A percentile compares a stretch with the other conserved stretches of the same genome.
phyloP scores from a whole-genome alignment of 345 rosid species.

The Brassica rapa region DNA sequence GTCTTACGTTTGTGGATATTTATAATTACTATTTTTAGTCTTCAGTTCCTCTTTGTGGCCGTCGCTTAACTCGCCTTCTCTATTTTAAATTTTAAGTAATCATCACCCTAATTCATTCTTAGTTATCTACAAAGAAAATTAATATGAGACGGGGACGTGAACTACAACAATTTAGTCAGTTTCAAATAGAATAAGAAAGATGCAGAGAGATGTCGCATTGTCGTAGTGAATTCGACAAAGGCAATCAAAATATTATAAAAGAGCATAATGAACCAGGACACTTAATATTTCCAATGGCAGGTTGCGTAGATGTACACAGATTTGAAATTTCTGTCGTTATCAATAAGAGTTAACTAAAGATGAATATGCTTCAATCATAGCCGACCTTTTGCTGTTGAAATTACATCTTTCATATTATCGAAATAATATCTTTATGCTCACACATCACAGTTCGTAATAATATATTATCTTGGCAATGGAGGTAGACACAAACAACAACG shows the following conservation, averaged over 20 bases:
- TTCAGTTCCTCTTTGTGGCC: background rate
- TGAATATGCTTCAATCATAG: constrained; percentile 33
- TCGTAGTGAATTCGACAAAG: constrained; percentile 29
- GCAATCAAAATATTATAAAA: constrained; percentile 24
- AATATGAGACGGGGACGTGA: constrained; percentile 13
- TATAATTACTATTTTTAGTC: background rate
- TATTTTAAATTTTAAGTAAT: background rate
- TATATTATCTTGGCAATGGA: constrained; percentile 24
- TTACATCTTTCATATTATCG: constrained; percentile 10
- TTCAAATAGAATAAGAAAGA: constrained; percentile 29
- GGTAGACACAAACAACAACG: background rate
- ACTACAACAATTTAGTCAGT: constrained; percentile 1
- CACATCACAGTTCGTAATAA: constrained; percentile 19
- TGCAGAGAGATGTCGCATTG: constrained; percentile 31
- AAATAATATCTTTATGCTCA: constrained; percentile 25
- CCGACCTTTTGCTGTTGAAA: constrained; percentile 28
- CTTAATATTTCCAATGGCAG: constrained; percentile 23
- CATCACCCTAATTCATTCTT: background rate
- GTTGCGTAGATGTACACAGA: constrained; percentile 33
- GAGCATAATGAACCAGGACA: constrained; percentile 24
- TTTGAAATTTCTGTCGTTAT: constrained; percentile 27
- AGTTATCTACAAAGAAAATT: too few species aligned
- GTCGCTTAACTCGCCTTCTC: background rate
- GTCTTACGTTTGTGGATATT: too few species aligned
- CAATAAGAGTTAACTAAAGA: constrained; percentile 22